Conservation (phyloP, 2,329 filamentous ascomycete genomes). For the Tothia fuscella region DNA sequence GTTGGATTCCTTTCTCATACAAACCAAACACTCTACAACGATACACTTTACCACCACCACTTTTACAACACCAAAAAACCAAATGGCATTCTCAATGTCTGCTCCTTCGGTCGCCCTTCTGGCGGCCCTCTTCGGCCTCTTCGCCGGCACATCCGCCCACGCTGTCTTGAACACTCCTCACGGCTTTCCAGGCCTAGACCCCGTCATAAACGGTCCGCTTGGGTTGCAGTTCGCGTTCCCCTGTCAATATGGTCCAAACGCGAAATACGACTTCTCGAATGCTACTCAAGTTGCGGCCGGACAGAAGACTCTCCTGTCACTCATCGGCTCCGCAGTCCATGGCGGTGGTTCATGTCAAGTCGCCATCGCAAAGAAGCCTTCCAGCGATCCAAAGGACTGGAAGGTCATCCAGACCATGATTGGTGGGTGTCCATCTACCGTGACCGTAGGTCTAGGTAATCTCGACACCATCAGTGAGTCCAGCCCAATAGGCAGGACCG, state of each 20-base stretch:
- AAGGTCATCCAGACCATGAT: slow-evolving; percentile 84
- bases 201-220: no score
- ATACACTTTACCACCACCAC: background rate
- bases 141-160: slow-evolving; percentile 3
- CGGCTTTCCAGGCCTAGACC: no score
- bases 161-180: slow-evolving; percentile 3
- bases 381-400: slow-evolving; percentile 56
- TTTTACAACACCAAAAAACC: no score
- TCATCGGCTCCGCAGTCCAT: slow-evolving; percentile 51
- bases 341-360: slow-evolving; percentile 88
- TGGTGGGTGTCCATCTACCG: slow-evolving; percentile 62
- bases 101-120: no score
- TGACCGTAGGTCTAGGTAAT: slow-evolving; percentile 3
- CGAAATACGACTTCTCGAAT: background rate
- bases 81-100: no score
- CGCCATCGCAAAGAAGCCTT: slow-evolving; percentile 58
- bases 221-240: no score
- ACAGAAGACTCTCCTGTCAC: background rate
- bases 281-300: background rate
- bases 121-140: background rate
- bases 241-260: slow-evolving; percentile 2
- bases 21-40: no score
- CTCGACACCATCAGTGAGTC: background rate
- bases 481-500: background rate
- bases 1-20: no score